phyloP scores from a whole-genome alignment of 2,329 filamentous ascomycete species.

The Botrytis elliptica region DNA sequence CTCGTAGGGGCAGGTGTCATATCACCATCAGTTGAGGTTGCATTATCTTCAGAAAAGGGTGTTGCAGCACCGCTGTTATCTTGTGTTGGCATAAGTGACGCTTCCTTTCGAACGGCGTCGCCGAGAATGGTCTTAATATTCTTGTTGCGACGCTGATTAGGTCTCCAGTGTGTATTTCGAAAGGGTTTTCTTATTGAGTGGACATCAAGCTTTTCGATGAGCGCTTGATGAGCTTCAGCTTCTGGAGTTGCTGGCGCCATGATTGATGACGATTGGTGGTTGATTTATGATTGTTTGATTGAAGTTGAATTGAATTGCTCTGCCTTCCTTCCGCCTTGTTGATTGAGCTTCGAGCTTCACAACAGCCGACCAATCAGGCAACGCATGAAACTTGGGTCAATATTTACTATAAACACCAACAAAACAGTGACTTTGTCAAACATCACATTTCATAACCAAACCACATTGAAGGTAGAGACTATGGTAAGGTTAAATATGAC shows the following conservation, averaged over 20 bases:
- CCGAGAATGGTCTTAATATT: slow-evolving; percentile 96
- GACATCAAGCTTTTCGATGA: slow-evolving; percentile 91
- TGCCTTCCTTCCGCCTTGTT: slow-evolving; percentile 3
- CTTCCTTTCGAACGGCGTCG: slow-evolving; percentile 83
- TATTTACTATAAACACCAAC: neutral
- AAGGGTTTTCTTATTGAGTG: slow-evolving; percentile 83
- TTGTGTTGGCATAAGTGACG: slow-evolving; percentile 79
- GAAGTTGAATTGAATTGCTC: slow-evolving; percentile 6
- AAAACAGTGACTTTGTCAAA: neutral
- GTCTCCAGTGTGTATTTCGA: slow-evolving; percentile 86
- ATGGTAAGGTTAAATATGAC: slow-evolving; percentile 23
- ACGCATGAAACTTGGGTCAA: neutral
- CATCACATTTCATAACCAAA: neutral
- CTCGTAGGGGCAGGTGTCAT: slow-evolving; percentile 45
- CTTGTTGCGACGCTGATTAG: slow-evolving; percentile 95
- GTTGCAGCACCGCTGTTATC: slow-evolving; percentile 79
- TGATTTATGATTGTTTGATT: slow-evolving; percentile 6
- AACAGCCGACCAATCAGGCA: slow-evolving; percentile 13
- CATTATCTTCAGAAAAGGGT: slow-evolving; percentile 53
- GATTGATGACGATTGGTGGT: slow-evolving; percentile 10
- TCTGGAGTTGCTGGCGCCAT: slow-evolving; percentile 38
- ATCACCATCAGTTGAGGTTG: slow-evolving; percentile 50
- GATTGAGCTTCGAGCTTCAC: slow-evolving; percentile 11
- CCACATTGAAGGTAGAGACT: neutral
- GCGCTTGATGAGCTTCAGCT: slow-evolving; percentile 71